Base-by-base conservation (phyloP, 257 asterid genomes). In the Petunia secreta region DNA sequence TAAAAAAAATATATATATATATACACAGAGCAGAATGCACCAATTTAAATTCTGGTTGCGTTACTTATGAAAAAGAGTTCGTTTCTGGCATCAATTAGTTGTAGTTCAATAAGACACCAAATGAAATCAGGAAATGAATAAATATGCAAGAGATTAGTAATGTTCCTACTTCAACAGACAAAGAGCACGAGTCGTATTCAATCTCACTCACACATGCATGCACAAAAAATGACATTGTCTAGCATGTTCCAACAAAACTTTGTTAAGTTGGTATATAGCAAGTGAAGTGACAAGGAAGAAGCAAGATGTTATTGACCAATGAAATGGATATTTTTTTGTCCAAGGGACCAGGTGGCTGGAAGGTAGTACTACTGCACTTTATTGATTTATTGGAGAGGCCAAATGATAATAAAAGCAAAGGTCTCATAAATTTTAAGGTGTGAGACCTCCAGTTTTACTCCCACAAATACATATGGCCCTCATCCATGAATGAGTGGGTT, bases 101-200 rank as follows among this genome's bases (percentile, higher is more conserved):
- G 16, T 16, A 62, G 36, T 62, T 62, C 41, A 48, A 36, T 36
- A 75, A 36, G 1, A 55, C 1, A 75, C 37, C 13, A 75, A 14
- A 25, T 59, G 64, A 68, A 43, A 41, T 66, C 59, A 60, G 60
- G 43, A 53, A 44, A 7, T 37, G 40, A 16, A 60, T 1, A 34
- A 43, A 5, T 13, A 66, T 78, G 13, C 3, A 40, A 48, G 4
- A 78, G 79, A 80, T 5, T 64, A 73, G 53, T 7, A 40, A 38
- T 82, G 84, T 82, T 82, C 50, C 82, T 37, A 57, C 59, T 76
- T 14, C 52, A 11, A 75, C 59, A 79, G 80, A 84, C 86, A 83
- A 79, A 80, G 79, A 80, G 78, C 85, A 74, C 14, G 59, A 5
- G 89, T 85, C 90, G 10, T 53, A 81, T 73, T 90, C 90, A 83